Evolutionary conservation across 257 asterid genomes (phyloP).

Genomic region (Solanum neorickii): DNA sequence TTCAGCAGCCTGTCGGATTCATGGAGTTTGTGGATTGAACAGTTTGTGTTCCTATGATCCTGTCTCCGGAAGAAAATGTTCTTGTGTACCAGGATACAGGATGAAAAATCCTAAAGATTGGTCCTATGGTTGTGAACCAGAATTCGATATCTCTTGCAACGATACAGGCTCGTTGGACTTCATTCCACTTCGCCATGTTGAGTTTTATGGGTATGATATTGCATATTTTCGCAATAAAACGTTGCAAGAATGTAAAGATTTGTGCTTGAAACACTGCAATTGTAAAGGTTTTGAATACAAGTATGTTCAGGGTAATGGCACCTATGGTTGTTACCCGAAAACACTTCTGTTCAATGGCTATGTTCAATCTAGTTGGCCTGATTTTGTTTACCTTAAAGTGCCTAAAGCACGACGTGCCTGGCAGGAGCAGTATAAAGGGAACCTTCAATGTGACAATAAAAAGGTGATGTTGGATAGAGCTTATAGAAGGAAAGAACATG

Average conservation of each 20-base stretch:
- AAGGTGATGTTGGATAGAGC: neutral
- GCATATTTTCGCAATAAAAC: constrained; percentile 4
- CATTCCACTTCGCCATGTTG: constrained; percentile 7
- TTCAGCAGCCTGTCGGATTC: constrained; percentile 8
- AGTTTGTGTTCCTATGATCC: constrained; percentile 13
- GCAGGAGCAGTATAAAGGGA: neutral
- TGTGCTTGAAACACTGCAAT: constrained; percentile 12
- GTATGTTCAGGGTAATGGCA: neutral
- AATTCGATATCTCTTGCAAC: constrained; percentile 8
- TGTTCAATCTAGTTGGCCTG: neutral
- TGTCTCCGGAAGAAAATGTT: constrained; percentile 7
- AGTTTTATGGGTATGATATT: constrained; percentile 29
- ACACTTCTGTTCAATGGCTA: constrained; percentile 15
- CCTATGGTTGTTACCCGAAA: constrained; percentile 20
- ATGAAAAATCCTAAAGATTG: constrained; percentile 19
- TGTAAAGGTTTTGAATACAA: constrained; percentile 32
- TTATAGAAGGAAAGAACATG: neutral
- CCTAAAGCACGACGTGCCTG: neutral
- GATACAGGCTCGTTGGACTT: neutral
- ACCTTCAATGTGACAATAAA: neutral
- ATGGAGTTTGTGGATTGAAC: constrained; percentile 33
- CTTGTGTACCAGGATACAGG: constrained; percentile 27
- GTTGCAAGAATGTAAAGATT: constrained; percentile 1
- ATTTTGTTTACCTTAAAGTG: constrained; percentile 10
- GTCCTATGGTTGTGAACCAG: constrained; percentile 27